These are phyloP conservation scores for Lachnellula arida DNA, from an alignment of 2,329 filamentous ascomycete genomes.

Conservation along the genomic window DNA sequence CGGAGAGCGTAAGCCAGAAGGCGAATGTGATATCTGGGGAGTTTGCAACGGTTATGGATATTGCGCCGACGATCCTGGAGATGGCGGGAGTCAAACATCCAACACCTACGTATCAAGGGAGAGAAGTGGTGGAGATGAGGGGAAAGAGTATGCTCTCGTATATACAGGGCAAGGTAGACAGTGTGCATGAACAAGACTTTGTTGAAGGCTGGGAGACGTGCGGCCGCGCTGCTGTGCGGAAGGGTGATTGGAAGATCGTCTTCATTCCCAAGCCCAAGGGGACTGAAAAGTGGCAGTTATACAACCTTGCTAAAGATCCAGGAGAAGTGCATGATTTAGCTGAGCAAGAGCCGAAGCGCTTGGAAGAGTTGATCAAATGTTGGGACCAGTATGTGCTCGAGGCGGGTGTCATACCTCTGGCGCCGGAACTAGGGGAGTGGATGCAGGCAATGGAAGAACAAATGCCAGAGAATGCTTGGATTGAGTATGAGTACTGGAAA, in stretches of 20 bases:
- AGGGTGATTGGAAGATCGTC: constrained; percentile 53
- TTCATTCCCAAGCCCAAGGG: constrained; percentile 53
- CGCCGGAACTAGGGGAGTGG: constrained; percentile 53
- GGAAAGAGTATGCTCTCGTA: constrained; percentile 34
- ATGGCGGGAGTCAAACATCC: constrained; percentile 33
- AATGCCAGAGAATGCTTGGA: constrained; percentile 62
- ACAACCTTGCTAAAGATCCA: constrained; percentile 47
- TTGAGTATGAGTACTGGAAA: constrained; percentile 63
- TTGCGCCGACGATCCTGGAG: constrained; percentile 34
- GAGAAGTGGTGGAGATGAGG: constrained; percentile 30
- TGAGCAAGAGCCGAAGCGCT: constrained; percentile 37
- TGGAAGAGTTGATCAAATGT: constrained; percentile 45
- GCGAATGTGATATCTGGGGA: no score
- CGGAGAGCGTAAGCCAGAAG: no score
- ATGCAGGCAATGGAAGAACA: constrained; percentile 58
- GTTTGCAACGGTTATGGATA: constrained; percentile 36
- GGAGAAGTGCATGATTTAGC: constrained; percentile 46
- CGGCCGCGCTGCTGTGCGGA: constrained; percentile 46
- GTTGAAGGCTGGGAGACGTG: constrained; percentile 54
- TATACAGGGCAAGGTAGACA: no score
- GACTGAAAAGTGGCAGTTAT: constrained; percentile 53
- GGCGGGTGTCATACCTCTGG: constrained; percentile 54
- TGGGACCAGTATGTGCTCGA: constrained; percentile 57
- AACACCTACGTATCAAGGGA: constrained; percentile 25
- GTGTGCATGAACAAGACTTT: constrained; percentile 25